These are phyloP conservation scores for Lentithecium fluviatile DNA, from an alignment of 495 filamentous ascomycete species.

Conservation along the genomic window DNA sequence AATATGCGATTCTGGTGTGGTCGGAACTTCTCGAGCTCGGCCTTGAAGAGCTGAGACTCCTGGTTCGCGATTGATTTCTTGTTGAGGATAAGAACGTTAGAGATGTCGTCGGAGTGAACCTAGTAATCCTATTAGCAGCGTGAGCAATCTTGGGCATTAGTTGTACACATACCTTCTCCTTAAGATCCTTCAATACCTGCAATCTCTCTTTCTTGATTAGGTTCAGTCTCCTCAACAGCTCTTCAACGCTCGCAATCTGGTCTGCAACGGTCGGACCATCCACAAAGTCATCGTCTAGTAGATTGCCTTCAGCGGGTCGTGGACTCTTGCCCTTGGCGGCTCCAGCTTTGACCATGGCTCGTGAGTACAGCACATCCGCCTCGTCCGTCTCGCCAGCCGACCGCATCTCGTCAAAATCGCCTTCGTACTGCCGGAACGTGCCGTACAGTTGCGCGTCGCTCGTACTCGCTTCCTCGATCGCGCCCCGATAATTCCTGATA, in stretches of 20 bases:
- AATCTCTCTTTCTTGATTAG: constrained; percentile 85
- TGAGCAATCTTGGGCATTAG: not conserved
- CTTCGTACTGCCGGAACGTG: constrained; percentile 78
- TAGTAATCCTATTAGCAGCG: constrained; percentile 41
- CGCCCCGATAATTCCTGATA: constrained; percentile 79
- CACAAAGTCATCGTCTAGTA: constrained; percentile 83
- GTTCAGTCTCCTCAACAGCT: constrained; percentile 86
- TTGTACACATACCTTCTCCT: constrained; percentile 73
- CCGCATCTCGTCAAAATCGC: constrained; percentile 94
- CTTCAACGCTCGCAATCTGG: constrained; percentile 86
- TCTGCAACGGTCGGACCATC: constrained; percentile 75
- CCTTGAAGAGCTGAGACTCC: constrained; percentile 86
- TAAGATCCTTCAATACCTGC: constrained; percentile 93
- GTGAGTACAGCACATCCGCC: constrained; percentile 84
- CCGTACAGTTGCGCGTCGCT: constrained; percentile 84
- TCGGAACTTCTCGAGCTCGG: constrained; percentile 93
- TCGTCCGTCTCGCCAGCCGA: constrained; percentile 84
- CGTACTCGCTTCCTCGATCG: constrained; percentile 80
- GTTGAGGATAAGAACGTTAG: constrained; percentile 93
- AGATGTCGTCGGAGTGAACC: constrained; percentile 96
- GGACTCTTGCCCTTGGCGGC: constrained; percentile 65
- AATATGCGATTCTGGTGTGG: constrained; percentile 88
- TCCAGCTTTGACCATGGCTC: constrained; percentile 70
- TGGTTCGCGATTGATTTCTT: constrained; percentile 89
- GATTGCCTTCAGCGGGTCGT: constrained; percentile 63